phyloP scores from a whole-genome alignment of 306 rosid genomes.

The Malus fusca region DNA sequence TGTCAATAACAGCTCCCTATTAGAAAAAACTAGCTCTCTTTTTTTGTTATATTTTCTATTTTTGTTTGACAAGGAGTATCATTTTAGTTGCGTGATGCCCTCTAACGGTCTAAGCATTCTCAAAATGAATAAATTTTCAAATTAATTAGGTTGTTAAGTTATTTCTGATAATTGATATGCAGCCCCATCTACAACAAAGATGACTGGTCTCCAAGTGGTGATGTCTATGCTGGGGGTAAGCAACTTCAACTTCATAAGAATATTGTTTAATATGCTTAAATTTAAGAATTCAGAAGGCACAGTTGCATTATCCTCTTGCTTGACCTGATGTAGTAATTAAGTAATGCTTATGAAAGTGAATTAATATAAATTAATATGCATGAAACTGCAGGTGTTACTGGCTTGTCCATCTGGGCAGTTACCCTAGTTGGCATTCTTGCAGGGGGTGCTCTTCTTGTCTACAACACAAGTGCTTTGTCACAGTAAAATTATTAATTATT shows the following conservation, averaged over 20 bases:
- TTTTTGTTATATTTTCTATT: not conserved
- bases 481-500: constrained; percentile 39
- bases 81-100: not conserved
- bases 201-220: constrained; percentile 85
- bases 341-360: not conserved
- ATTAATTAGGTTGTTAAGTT: not conserved
- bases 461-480: constrained; percentile 89
- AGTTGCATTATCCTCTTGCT: not conserved
- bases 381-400: constrained; percentile 58
- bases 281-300: not conserved
- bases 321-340: not conserved
- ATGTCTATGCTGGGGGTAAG: constrained; percentile 87
- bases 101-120: not conserved
- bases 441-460: constrained; percentile 94
- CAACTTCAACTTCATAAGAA: not conserved
- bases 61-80: not conserved
- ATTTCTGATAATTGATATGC: constrained; percentile 14
- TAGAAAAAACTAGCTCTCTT: too few species aligned
- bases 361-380: not conserved
- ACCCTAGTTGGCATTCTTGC: constrained; percentile 79
- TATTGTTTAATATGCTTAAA: not conserved
- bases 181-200: constrained; percentile 75
- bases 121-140: not conserved
- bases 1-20: too few species aligned
- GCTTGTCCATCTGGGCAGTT: constrained; percentile 95